phyloP scores from a whole-genome alignment of 805 yeast genomes.

The Saccharomyces cerevisiae region DNA sequence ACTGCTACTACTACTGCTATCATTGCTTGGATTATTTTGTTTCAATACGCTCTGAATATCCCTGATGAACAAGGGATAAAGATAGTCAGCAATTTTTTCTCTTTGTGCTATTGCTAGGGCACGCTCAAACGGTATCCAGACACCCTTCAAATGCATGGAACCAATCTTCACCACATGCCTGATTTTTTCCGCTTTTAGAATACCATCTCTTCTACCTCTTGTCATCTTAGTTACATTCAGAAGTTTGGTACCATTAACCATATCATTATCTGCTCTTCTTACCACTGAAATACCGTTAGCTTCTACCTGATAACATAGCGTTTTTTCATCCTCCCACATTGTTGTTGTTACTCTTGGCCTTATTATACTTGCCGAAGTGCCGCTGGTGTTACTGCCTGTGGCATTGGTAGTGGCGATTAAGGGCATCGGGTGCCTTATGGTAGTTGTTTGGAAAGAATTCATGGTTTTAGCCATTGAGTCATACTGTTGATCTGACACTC shows the following conservation, averaged over 20 bases:
- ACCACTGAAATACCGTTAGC: conserved; percentile 75
- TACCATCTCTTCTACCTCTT: conserved; percentile 79
- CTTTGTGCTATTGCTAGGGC: conserved; percentile 75
- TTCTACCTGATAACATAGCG: conserved; percentile 78
- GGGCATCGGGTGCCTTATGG: neutral
- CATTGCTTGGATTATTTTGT: conserved; percentile 13
- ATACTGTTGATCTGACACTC: neutral
- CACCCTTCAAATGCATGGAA: conserved; percentile 81
- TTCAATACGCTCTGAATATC: conserved; percentile 50
- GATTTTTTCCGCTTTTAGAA: conserved; percentile 65
- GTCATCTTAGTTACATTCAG: conserved; percentile 82
- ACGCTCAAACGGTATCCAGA: conserved; percentile 82
- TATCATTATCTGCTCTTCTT: conserved; percentile 75
- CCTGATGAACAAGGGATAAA: conserved; percentile 63
- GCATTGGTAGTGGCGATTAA: neutral
- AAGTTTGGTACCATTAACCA: conserved; percentile 79
- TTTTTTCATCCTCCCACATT: conserved; percentile 87
- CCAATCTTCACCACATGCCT: conserved; percentile 81
- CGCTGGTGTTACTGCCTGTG: neutral
- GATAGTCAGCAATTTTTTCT: conserved; percentile 60
- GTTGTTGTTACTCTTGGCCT: conserved; percentile 67
- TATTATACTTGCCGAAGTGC: conserved; percentile 6
- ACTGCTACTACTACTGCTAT: conserved; percentile 1
- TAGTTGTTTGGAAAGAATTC: neutral
- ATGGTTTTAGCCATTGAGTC: neutral